phyloP scores from a whole-genome alignment of 495 filamentous ascomycete species.

The Cercophora samala region DNA sequence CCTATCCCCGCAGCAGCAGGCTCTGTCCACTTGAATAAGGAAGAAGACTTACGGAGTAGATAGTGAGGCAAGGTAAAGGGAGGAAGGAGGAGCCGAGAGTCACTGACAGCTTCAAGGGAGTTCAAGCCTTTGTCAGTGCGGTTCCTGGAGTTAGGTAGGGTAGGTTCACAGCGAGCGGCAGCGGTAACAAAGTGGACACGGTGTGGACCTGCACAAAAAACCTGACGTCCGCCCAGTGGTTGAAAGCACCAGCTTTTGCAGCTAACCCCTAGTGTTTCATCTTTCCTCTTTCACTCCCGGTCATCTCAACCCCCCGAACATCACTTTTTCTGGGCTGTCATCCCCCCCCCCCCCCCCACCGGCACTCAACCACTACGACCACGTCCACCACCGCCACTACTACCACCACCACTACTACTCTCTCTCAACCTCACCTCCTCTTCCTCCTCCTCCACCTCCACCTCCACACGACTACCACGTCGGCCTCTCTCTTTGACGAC shows the following conservation, averaged over 20 bases:
- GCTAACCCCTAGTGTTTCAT: slow-evolving; percentile 13
- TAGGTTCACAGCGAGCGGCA: not conserved
- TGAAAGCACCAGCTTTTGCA: not conserved
- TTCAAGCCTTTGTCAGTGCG: too few species aligned
- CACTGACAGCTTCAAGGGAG: not conserved
- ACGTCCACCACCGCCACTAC: slow-evolving; percentile 3
- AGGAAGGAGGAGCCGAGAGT: not conserved
- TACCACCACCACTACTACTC: slow-evolving; percentile 8
- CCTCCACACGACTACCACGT: too few species aligned
- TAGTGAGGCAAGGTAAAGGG: not conserved
- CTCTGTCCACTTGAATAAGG: too few species aligned
- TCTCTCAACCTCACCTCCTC: not conserved
- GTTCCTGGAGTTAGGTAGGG: too few species aligned
- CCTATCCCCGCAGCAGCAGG: not conserved
- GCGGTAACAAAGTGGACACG: not conserved
- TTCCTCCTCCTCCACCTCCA: too few species aligned
- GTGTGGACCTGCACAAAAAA: not conserved
- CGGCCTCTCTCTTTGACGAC: not conserved
- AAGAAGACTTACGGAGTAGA: too few species aligned
- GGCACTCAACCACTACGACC: slow-evolving; percentile 15
- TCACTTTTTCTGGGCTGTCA: slow-evolving; percentile 20
- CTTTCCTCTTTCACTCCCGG: slow-evolving; percentile 22
- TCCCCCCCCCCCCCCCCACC: slow-evolving; percentile 24
- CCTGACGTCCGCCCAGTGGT: slow-evolving; percentile 5
- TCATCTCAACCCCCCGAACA: slow-evolving; percentile 19